These are phyloP conservation scores for Saccharomyces hybrid DNA, from an alignment of 1,139 yeast species.

Conservation along the genomic window DNA sequence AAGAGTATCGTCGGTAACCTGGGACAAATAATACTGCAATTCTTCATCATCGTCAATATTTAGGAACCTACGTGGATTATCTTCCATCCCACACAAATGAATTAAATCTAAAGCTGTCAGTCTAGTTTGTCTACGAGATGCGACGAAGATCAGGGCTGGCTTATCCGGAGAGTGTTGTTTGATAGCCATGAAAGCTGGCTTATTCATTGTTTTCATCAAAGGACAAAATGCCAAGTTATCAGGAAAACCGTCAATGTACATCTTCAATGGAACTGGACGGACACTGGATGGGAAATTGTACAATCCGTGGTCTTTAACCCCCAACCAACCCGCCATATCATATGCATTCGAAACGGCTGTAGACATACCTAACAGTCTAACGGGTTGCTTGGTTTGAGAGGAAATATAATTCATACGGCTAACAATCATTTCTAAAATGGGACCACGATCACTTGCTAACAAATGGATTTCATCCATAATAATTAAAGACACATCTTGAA, in stretches of 20 bases:
- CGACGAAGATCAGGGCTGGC: constrained; percentile 91
- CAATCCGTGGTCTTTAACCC: constrained; percentile 70
- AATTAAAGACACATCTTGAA: constrained; percentile 80
- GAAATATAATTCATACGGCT: constrained; percentile 94
- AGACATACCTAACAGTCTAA: constrained; percentile 85
- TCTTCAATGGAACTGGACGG: constrained; percentile 94
- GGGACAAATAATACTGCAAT: constrained; percentile 49
- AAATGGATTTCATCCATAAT: constrained; percentile 59
- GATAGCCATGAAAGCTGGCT: constrained; percentile 94
- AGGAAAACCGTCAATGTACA: constrained; percentile 97
- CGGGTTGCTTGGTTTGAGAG: constrained; percentile 63
- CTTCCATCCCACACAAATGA: constrained; percentile 91
- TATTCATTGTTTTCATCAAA: constrained; percentile 95
- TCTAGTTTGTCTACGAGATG: constrained; percentile 94
- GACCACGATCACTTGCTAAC: constrained; percentile 84
- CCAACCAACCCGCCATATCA: constrained; percentile 97
- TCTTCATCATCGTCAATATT: constrained; percentile 67
- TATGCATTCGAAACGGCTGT: constrained; percentile 97
- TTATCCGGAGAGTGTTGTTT: constrained; percentile 89
- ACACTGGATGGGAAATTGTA: constrained; percentile 93
- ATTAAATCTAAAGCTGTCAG: constrained; percentile 89
- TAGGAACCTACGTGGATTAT: constrained; percentile 80
- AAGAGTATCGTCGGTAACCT: constrained; percentile 84
- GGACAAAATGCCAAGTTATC: constrained; percentile 93
- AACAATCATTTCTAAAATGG: constrained; percentile 95